Percentiles rank a stretch among this genome's conserved stretches.
Conservation (phyloP, 2,329 filamentous ascomycete genomes). For the Fusarium humuli region DNA sequence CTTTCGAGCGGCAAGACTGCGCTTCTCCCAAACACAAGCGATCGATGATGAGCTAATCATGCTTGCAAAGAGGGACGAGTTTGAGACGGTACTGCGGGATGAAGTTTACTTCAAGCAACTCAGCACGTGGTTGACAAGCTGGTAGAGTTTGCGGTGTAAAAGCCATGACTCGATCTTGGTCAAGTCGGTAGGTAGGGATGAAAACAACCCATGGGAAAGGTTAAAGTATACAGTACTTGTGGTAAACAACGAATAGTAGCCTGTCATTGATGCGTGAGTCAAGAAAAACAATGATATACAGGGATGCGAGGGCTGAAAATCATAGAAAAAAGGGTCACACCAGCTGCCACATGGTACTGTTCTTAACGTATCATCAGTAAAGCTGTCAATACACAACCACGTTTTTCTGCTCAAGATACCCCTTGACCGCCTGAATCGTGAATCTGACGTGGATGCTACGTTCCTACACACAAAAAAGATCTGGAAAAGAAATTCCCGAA, state of each 20-base stretch:
- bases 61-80: conserved; percentile 29
- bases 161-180: conserved; percentile 19
- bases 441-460: conserved; percentile 30
- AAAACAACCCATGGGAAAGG: background rate
- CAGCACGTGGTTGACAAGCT: conserved; percentile 44
- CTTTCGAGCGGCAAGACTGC: conserved; percentile 29
- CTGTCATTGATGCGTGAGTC: conserved; percentile 26
- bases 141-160: conserved; percentile 26
- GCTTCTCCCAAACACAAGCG: conserved; percentile 25
- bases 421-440: conserved; percentile 33
- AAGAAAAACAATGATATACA: conserved; percentile 19
- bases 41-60: conserved; percentile 28
- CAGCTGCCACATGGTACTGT: conserved; percentile 20
- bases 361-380: conserved; percentile 3
- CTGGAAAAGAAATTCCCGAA: conserved; percentile 17
- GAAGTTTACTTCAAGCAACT: conserved; percentile 39
- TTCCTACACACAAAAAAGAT: background rate
- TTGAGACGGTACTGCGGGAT: conserved; percentile 40
- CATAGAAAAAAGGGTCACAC: conserved; percentile 17
- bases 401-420: conserved; percentile 6
- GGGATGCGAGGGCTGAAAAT: conserved; percentile 15
- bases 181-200: conserved; percentile 8
- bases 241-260: conserved; percentile 1
- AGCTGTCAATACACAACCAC: conserved; percentile 24
- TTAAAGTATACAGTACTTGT: conserved; percentile 32